Evolutionary conservation across 2,329 filamentous ascomycete species (phyloP), one percentile per base, ranked within the genome.

Genomic region (Arthrobotrys pseudoclavata): DNA sequence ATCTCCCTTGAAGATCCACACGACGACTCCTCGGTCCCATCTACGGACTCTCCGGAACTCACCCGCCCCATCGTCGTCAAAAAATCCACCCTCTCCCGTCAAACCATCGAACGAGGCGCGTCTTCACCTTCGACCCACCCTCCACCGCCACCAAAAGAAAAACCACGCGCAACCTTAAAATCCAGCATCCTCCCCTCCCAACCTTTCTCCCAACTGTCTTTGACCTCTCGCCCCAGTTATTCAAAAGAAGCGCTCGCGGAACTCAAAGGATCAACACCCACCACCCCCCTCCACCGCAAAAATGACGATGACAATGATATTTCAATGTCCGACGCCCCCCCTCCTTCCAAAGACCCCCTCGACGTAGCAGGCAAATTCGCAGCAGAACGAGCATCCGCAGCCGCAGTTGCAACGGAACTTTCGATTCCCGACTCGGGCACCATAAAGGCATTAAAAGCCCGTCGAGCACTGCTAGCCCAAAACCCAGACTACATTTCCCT

Each of bases 401-500:
- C 48, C 9, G 24, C 50, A 3, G 47, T 66, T 10, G 60, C 72
- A n/a, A 40, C 4, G 5, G 55, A 57, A 13, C 34, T 67, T 18
- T 61, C 69, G 2, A 78, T 78, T n/a, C 75, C 75, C 1, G 75
- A 78, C 47, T 34, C 42, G 34, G 62, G 62, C n/a, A 78, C 68
- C 6, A 78, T 78, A 40, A 71, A 72, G 29, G 75, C 68, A 13
- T 34, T 78, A 26, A 78, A 78, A 29, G 75, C 68, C 12, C 67
- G 75, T 34, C 75, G 75, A 9, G 68, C 68, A 9, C 61, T 71
- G 31, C 68, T 71, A 22, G 69, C 68, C 13, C 61, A 78, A 18
- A 78, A 78, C 26, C 68, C 75, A 12, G 75, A 78, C 45, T 78
- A 78, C 47, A 78, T 78, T 1, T 78, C 75, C 7, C 68, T 78